A percentile compares a stretch with the other conserved stretches of the same genome.
phyloP scores from a whole-genome alignment of 371 early-diverging fungal genomes.

The Mortierella sp. region DNA sequence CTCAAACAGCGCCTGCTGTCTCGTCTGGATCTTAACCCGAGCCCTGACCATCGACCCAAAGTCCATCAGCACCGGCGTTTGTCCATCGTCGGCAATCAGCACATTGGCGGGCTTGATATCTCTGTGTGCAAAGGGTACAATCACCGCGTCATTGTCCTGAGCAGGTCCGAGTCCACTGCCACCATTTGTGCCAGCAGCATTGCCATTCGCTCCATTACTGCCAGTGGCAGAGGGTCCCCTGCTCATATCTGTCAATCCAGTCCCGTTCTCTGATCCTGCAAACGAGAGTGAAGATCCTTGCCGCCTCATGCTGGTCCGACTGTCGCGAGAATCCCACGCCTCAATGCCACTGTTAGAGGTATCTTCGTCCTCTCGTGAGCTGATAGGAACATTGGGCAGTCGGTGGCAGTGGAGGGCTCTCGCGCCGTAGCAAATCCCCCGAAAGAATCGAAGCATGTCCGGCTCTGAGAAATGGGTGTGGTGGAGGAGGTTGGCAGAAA shows the following conservation, averaged over 20 bases:
- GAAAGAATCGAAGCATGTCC: slow-evolving; percentile 72
- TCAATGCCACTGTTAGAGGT: slow-evolving; percentile 39
- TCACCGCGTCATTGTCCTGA: slow-evolving; percentile 46
- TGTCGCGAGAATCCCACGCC: slow-evolving; percentile 53
- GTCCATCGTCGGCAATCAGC: slow-evolving; percentile 74
- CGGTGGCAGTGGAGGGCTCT: slow-evolving; percentile 71
- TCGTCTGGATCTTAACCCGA: slow-evolving; percentile 68
- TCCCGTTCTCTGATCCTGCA: slow-evolving; percentile 36
- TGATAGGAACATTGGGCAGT: slow-evolving; percentile 61
- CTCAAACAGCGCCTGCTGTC: slow-evolving; percentile 75
- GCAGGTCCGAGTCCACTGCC: slow-evolving; percentile 31
- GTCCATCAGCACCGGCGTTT: slow-evolving; percentile 83
- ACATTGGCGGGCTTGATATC: slow-evolving; percentile 88
- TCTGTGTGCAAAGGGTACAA: slow-evolving; percentile 79
- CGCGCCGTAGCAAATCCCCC: slow-evolving; percentile 74
- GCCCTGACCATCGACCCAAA: slow-evolving; percentile 81
- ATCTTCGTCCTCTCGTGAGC: slow-evolving; percentile 55
- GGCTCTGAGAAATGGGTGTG: slow-evolving; percentile 69
- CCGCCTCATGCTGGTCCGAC: slow-evolving; percentile 29
- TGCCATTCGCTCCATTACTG: background rate
- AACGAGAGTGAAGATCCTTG: slow-evolving; percentile 37
- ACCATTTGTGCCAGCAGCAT: background rate
- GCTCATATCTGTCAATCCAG: slow-evolving; percentile 39
- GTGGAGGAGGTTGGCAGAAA: slow-evolving; percentile 67
- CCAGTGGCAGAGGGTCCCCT: background rate